Evolutionary conservation across 2,329 filamentous ascomycete species (phyloP), one percentile per base, ranked within the genome.

Genomic region (Lachnellula hyalina): DNA sequence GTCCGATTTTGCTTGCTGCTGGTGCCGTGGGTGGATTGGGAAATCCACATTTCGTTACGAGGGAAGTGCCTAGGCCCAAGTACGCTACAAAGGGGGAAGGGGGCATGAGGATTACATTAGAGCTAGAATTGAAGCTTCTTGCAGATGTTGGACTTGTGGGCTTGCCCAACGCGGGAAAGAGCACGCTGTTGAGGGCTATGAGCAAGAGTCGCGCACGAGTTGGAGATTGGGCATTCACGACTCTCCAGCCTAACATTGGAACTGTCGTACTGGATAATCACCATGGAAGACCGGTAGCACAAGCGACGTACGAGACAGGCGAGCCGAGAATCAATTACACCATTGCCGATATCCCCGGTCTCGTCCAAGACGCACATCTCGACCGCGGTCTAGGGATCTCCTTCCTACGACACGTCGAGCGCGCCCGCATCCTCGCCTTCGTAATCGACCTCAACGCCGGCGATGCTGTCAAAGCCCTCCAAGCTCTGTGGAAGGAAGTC

Each of bases 171-270:
- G 94, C 93, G 4, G 94, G 94, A 8, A 99, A 99, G 73, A 95
- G 89, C 68, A 97, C 94, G 0, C 79, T 99, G 1, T 80, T 97
- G 15, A 85, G 94, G 17, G 86, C 92, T 3, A 75, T 99, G 64
- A 96, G 86, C 65, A 92, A 92, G 70, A 95, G 89, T 69, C 86
- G 91, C 56, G 90, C 94, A 1, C 83, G 94, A 40, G 85, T 99
- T 4, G 94, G 94, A 41, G 86, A 89, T 69, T 99, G 94, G 94
- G 93, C 91, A 9, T 99, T 99, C 70, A 99, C 94, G 3, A 99
- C 94, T 0, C 78, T 99, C 8, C 87, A 92, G 63, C 94, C 94
- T 2, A 96, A 96, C 63, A 95, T 99, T 52, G 94, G 94, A 49
- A 99, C 94, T 0, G 90, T 99, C 6, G 87, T 97, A 14, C 81